These are phyloP conservation scores for Leonotis leonurus DNA, from an alignment of 257 asterid species.

Conservation along the genomic window DNA sequence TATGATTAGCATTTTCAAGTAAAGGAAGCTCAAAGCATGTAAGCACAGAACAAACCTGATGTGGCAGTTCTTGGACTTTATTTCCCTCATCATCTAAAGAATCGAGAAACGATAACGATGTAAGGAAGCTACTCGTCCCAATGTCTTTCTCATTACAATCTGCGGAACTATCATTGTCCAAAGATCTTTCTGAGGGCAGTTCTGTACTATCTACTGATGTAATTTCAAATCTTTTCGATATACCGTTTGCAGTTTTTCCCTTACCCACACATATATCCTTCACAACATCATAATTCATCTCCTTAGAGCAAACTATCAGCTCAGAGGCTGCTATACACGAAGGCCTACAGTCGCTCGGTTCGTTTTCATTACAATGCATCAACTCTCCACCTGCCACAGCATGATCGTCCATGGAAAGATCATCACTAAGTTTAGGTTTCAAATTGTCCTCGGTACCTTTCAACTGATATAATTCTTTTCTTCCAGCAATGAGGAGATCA, in stretches of 20 bases:
- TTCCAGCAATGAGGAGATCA: conserved; percentile 11
- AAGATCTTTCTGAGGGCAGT: conserved; percentile 13
- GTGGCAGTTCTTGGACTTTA: conserved; percentile 15
- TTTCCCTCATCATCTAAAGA: conserved; percentile 26
- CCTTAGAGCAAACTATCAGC: conserved; percentile 41
- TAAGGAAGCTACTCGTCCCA: conserved; percentile 33
- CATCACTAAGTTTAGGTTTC: conserved; percentile 26
- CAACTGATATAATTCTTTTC: no score
- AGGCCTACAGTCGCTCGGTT: conserved; percentile 14
- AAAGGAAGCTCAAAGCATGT: not conserved
- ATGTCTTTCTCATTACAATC: conserved; percentile 39
- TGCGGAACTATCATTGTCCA: conserved; percentile 11
- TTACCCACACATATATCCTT: conserved; percentile 70
- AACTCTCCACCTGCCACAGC: conserved; percentile 19
- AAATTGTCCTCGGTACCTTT: conserved; percentile 22
- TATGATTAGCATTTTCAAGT: not conserved
- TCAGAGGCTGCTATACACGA: conserved; percentile 25
- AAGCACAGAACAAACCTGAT: conserved; percentile 37
- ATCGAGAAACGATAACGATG: conserved; percentile 34
- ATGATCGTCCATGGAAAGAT: conserved; percentile 18
- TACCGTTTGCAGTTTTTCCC: conserved; percentile 31
- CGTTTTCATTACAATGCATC: conserved; percentile 9
- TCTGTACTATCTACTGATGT: conserved; percentile 22
- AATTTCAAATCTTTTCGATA: conserved; percentile 20
- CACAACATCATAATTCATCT: conserved; percentile 33